Base-by-base conservation (phyloP, 164 flowering plant genomes). In the Paratinospora sagittata region DNA sequence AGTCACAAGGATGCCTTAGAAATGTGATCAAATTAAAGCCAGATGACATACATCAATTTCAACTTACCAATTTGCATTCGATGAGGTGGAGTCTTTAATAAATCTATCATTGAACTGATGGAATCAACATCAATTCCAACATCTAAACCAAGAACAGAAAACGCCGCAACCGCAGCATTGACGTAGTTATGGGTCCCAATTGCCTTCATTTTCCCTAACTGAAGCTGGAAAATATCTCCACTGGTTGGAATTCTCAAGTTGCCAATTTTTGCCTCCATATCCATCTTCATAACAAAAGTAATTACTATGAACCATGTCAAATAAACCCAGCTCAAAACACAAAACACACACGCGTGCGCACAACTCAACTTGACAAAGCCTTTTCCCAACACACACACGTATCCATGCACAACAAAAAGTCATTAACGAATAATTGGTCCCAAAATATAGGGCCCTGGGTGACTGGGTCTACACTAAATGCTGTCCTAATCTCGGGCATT, bases 81-180 rank as follows among this genome's bases (percentile, higher is more conserved):
- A 73, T 84, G 84, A 64, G 82, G 79, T 26, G 79, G 83, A 36
- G 78, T 27, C 43, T 33, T 71, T 67, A 84, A 68, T 33, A 65
- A 55, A 27, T 43, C 76, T n/a, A 81, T 37, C 33, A 78, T 75
- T 71, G 82, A 72, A 75, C 71, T 47, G 13, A 84, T 70, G 41
- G 77, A 78, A 71, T 80, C 76, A 30, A 68, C 37, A 69, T 76
- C 75, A 71, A 78, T 70, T 67, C 81, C 86, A 24, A 79, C 37
- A 70, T 76, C 75, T 68, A 84, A 68, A 62, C 79, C 83, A 64
- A 80, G 69, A 68, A 84, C 79, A 61, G 74, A 76, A 34, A 81
- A 77, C 55, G 82, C 82, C 74, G 84, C 86, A 23, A 84, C 83
- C 58, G 86, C 84, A 65, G 84, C 84, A 80, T 80, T 81, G 65